Base-by-base conservation (phyloP, 495 filamentous ascomycete genomes). In the Xylaria longipes region DNA sequence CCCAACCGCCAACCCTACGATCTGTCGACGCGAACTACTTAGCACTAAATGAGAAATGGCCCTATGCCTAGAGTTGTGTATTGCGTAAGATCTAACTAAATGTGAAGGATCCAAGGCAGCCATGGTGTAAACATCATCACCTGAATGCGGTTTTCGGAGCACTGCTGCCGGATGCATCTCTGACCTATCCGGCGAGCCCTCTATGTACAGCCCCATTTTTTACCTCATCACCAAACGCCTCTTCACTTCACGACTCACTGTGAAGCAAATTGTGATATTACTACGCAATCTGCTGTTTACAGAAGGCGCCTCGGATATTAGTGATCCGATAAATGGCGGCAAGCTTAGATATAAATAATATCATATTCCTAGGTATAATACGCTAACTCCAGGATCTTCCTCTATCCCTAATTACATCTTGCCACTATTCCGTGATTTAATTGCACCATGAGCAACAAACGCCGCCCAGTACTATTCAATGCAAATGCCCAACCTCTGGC, bases 381-480 rank as follows among this genome's bases (percentile, higher is more conserved):
- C 29, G 31, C 29, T 29, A 0, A 35, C 29, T 35, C 31, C 54
- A n/a, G 5, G 15, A 7, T n/a, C 58, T 41, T 15, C 35, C 27
- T 22, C 20, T 61, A 17, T 7, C 33, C 5, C 58, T 62, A n/a
- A n/a, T n/a, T n/a, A 27, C 58, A 15, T 37, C 58, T 64, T 5
- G 20, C 11, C 11, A 3, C 33, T 1, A 7, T 60, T 5, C 39
- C 27, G 8, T 9, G 1, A 46, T n/a, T 41, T 0, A 46, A 22
- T 31, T 22, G 33, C 61, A 46, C 15, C 37, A 64, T 64, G 61
- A 46, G 39, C 39, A 45, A 25, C 15, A 64, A 46, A 29, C 61
- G 61, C 27, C 61, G 61, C n/a, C 61, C 61, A 46, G 61, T 64
- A 22, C 8, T 64, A 3, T 64, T 64, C 41, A 64, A 64, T n/a